Conservation (phyloP, 352 stramenopile genomes). For the Thalassiosira exigua region DNA sequence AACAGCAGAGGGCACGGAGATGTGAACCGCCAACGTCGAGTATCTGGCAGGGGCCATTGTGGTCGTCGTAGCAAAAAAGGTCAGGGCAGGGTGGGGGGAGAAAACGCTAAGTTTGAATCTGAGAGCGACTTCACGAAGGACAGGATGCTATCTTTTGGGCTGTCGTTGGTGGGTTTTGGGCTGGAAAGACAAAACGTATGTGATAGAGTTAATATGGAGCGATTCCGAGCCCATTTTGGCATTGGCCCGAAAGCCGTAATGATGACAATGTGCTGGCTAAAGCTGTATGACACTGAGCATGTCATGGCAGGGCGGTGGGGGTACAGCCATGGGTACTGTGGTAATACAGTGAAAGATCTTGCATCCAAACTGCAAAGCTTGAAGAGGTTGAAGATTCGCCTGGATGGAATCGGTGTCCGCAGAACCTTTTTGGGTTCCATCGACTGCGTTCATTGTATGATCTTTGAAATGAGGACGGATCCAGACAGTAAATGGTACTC, state of each 20-base stretch:
- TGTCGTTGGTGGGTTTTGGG: slow-evolving; percentile 8
- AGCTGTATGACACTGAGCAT: slow-evolving; percentile 48
- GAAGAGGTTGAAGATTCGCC: slow-evolving; percentile 34
- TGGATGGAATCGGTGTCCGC: slow-evolving; percentile 10
- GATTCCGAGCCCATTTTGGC: slow-evolving; percentile 31
- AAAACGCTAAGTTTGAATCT: slow-evolving; percentile 1
- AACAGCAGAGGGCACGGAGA: slow-evolving; percentile 1
- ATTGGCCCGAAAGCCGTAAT: slow-evolving; percentile 25
- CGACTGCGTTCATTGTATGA: slow-evolving; percentile 50
- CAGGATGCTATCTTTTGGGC: slow-evolving; percentile 3
- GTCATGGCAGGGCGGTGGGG: slow-evolving; percentile 43
- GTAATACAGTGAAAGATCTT: slow-evolving; percentile 21
- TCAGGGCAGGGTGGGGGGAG: neutral
- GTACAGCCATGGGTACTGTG: slow-evolving; percentile 18
- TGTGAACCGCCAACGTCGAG: neutral
- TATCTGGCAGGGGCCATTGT: neutral
- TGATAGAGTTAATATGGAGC: slow-evolving; percentile 6
- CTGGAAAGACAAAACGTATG: slow-evolving; percentile 23
- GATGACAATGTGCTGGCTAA: slow-evolving; percentile 47
- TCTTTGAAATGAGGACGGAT: slow-evolving; percentile 39
- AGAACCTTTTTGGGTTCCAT: slow-evolving; percentile 15
- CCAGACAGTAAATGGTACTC: slow-evolving; percentile 52
- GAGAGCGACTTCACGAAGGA: neutral
- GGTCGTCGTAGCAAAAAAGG: neutral
- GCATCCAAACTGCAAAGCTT: slow-evolving; percentile 21